Evolutionary conservation across 1,284 basidiomycete species (phyloP), one percentile per base, ranked within the genome.

Genomic region (Sphagnurus paluster): DNA sequence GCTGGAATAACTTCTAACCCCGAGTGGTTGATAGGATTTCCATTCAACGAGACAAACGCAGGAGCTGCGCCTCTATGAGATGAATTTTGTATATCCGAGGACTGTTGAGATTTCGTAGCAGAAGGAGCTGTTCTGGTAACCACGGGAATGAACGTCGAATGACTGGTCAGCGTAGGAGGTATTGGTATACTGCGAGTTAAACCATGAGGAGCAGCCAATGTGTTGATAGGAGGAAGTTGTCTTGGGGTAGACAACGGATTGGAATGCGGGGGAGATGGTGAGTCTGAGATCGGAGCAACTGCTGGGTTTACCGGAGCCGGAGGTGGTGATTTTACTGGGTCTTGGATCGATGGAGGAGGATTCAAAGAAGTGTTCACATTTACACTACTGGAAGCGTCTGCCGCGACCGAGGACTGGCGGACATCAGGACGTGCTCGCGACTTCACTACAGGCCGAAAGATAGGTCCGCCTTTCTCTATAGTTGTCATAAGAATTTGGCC

Each of bases 371-470:
- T 44, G 6, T 33, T 34, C 25, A 39, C 40, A 54, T 44, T 44
- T 25, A 54, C 42, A 29, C 43, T 37, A 34, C 44, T 54, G 10
- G 50, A 45, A 26, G 65, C 39, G 30, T 63, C 74, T 14, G 66
- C 61, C 9, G 63, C 61, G 29, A 61, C 56, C 33, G 76, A 74
- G 1, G 66, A 46, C 44, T 76, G 72, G 32, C 66, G 65, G 43
- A 41, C 34, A 47, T 57, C 54, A 33, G 59, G 55, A 16, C 80
- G 77, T 2, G 72, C 57, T 48, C 80, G 71, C 5, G 75, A 67
- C 59, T 82, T 84, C 9, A 71, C 70, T 6, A 85, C 71, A 20
- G 86, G 86, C 56, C 74, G 78, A 57, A 89, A 89, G 49, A 87
- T 66, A 9, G 81, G 75, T 9, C 75, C 71, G 14, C 87, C 87